Base-by-base conservation (phyloP, 2,329 filamentous ascomycete genomes). In the Sclerotinia sclerotiorum region DNA sequence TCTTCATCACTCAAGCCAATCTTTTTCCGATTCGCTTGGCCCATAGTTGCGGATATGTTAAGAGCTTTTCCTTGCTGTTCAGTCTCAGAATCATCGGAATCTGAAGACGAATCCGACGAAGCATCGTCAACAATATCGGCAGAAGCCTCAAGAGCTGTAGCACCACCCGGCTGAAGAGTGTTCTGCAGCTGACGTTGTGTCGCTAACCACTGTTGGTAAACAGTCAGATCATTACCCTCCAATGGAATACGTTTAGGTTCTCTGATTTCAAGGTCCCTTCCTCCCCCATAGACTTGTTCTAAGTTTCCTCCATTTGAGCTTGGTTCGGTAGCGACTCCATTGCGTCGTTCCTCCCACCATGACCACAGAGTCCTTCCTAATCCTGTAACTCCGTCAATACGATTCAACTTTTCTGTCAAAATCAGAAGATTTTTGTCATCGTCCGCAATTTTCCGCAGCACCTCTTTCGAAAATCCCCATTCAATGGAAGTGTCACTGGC, bases 141-240 rank as follows among this genome's bases (percentile, higher is more conserved):
- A 44, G 89, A 85, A 1, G 87, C 83, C 74, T 94, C 91, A 2
- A 94, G 80, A 1, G 85, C 84, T 8, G 88, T 86, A 61, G 88
- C 86, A 24, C 88, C 89, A 67, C 89, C 87, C 7, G 85, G 84
- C 74, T 94, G 90, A 27, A 93, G 83, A 0, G 92, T 94, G 56
- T 91, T 91, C 75, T 97, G 91, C 10, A 97, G 83, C 76, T 97
- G 93, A 42, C 92, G 86, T 78, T 97, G 92, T 5, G 92, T 93
- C 0, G 93, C 93, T 13, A 97, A 84, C 84, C 93, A 97, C 76
- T 97, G 93, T 75, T 98, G 93, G 76, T 99, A 98, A 2, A 93
- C 81, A 19, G 85, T 81, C 17, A 95, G 84, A 74, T 98, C 94
- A 52, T 90, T 88, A 1, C 90, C 88, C 76, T 91, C 88, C 0